Conservation (phyloP, 495 filamentous ascomycete genomes). For the Penicillium canariense region DNA sequence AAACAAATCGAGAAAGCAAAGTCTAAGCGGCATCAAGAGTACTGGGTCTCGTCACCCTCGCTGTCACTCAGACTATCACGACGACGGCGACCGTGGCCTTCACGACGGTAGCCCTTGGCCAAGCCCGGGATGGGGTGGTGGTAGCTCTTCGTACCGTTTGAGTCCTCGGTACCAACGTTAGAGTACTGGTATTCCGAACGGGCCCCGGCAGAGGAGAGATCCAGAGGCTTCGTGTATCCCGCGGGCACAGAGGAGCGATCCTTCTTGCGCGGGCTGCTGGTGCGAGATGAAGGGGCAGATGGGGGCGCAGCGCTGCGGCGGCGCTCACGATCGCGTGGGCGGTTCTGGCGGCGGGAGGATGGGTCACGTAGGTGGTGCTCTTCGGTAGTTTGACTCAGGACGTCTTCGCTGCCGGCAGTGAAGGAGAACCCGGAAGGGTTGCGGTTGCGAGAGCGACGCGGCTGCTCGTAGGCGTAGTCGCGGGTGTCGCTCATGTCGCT, state of each 20-base stretch:
- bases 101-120: conserved; percentile 49
- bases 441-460: conserved; percentile 20
- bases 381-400: conserved; percentile 53
- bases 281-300: conserved; percentile 32
- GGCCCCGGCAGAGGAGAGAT: conserved; percentile 44
- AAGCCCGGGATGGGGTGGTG: conserved; percentile 75
- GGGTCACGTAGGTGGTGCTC: conserved; percentile 43
- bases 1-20: neutral
- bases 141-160: conserved; percentile 74
- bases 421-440: conserved; percentile 46
- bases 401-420: conserved; percentile 53
- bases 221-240: conserved; percentile 58
- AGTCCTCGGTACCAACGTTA: conserved; percentile 52
- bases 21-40: conserved; percentile 17
- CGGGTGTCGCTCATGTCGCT: conserved; percentile 53
- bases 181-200: conserved; percentile 48
- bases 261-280: conserved; percentile 40
- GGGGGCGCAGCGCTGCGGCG: conserved; percentile 25
- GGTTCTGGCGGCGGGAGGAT: conserved; percentile 36
- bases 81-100: conserved; percentile 21
- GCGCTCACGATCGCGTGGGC: conserved; percentile 29
- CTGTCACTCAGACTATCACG: conserved; percentile 57
- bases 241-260: conserved; percentile 41
- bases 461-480: conserved; percentile 42
- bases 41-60: conserved; percentile 36